These are phyloP conservation scores for Tylopilus felleus DNA, from an alignment of 768 basidiomycete species.

Conservation along the genomic window DNA sequence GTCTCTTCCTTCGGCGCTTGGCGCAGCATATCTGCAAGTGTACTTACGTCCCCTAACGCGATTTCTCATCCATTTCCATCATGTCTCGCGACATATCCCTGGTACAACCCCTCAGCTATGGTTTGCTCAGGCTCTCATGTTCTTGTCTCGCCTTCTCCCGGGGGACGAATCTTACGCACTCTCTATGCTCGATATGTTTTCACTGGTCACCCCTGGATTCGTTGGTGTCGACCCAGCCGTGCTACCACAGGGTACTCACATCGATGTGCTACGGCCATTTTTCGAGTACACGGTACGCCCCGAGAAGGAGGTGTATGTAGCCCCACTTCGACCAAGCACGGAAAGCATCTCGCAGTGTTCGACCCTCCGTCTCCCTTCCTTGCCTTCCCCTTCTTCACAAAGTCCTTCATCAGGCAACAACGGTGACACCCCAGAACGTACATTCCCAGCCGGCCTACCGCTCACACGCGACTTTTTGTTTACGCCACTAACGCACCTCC, in stretches of 20 bases:
- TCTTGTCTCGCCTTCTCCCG: slow-evolving; percentile 54
- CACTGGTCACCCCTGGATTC: slow-evolving; percentile 17
- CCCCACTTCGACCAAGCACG: slow-evolving; percentile 48
- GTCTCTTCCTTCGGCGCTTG: slow-evolving; percentile 26
- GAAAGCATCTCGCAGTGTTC: slow-evolving; percentile 54
- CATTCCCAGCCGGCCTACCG: slow-evolving; percentile 39
- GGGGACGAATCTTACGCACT: slow-evolving; percentile 70
- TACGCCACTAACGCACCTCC: slow-evolving; percentile 68
- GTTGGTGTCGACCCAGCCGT: slow-evolving; percentile 22
- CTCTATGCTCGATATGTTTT: slow-evolving; percentile 33
- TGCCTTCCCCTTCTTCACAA: not conserved
- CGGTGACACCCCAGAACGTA: not conserved
- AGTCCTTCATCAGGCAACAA: not conserved
- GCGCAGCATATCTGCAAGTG: slow-evolving; percentile 5
- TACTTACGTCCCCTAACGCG: slow-evolving; percentile 49
- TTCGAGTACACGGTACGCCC: slow-evolving; percentile 47
- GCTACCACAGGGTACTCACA: slow-evolving; percentile 26
- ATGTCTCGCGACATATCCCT: slow-evolving; percentile 56
- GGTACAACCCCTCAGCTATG: slow-evolving; percentile 55
- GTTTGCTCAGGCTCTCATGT: slow-evolving; percentile 62
- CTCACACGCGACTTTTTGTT: slow-evolving; percentile 64
- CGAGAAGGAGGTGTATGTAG: slow-evolving; percentile 39
- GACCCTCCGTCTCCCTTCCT: slow-evolving; percentile 45
- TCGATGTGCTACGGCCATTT: slow-evolving; percentile 47
- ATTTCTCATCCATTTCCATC: slow-evolving; percentile 53